A percentile compares a stretch with the other conserved stretches of the same genome.
Evolutionary conservation across 495 filamentous ascomycete species (phyloP).

Genomic region (Sabuloglossum arenarium): DNA sequence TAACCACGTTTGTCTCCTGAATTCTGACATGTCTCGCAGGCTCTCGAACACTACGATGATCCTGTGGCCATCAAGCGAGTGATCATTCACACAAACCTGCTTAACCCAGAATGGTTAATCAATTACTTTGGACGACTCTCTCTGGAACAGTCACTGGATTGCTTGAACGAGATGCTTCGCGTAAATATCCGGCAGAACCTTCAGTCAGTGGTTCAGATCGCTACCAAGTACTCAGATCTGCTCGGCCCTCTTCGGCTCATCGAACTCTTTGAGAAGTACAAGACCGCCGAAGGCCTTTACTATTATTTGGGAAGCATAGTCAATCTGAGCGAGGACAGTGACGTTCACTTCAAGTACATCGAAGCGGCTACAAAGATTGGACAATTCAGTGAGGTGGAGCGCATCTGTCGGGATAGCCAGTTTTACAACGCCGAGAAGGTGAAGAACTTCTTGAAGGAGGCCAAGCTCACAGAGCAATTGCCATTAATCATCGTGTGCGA

Average conservation of each 20-base stretch:
- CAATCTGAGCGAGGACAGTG: conserved; percentile 84
- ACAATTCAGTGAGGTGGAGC: conserved; percentile 87
- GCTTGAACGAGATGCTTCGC: conserved; percentile 87
- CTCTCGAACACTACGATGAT: conserved; percentile 87
- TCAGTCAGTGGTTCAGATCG: conserved; percentile 79
- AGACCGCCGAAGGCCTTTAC: conserved; percentile 89
- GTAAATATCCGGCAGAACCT: conserved; percentile 93
- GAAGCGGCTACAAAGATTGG: conserved; percentile 85
- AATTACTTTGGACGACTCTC: conserved; percentile 84
- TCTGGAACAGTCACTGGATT: conserved; percentile 84
- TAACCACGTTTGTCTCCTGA: conserved; percentile 10
- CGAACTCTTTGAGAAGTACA: conserved; percentile 89
- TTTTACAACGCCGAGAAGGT: conserved; percentile 92
- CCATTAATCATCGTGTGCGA: conserved; percentile 98
- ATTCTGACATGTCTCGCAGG: conserved; percentile 15
- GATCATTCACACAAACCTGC: conserved; percentile 59
- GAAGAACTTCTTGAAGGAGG: conserved; percentile 99
- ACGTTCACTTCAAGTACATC: conserved; percentile 98
- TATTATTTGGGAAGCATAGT: conserved; percentile 96
- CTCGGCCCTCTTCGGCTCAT: conserved; percentile 80
- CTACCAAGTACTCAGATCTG: conserved; percentile 94
- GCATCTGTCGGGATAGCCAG: conserved; percentile 89
- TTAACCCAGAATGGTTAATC: conserved; percentile 76
- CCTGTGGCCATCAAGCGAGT: conserved; percentile 75
- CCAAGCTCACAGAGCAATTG: conserved; percentile 74